Conservation (phyloP, 345 rosid genomes). For the Arabis hirsuta region DNA sequence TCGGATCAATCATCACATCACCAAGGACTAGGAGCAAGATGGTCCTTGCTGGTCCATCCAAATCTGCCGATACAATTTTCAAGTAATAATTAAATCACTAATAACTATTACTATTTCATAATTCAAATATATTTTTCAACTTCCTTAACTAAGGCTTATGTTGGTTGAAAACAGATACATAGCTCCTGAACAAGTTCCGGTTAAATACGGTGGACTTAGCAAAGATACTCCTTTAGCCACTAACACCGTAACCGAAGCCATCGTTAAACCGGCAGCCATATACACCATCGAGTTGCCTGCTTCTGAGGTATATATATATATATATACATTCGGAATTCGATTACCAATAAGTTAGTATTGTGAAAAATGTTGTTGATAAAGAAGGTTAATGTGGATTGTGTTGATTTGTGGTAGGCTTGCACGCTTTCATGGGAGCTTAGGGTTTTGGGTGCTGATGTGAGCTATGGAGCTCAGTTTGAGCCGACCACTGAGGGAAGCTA, state of each 20-base stretch:
- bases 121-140: background rate
- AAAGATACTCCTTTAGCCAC: constrained; percentile 54
- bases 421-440: constrained; percentile 71
- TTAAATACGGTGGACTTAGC: constrained; percentile 68
- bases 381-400: constrained; percentile 22
- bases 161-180: constrained; percentile 54
- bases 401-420: constrained; percentile 51
- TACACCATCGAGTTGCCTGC: constrained; percentile 68
- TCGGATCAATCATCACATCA: constrained; percentile 76
- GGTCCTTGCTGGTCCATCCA: constrained; percentile 82
- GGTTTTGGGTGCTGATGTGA: constrained; percentile 84
- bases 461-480: constrained; percentile 77
- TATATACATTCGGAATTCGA: background rate
- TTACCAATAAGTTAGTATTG: background rate
- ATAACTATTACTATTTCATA: background rate
- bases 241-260: constrained; percentile 56
- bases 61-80: constrained; percentile 80
- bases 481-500: constrained; percentile 69
- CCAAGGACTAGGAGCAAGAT: constrained; percentile 96
- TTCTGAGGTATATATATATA: constrained; percentile 57
- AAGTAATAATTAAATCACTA: constrained; percentile 46
- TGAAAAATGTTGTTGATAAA: background rate
- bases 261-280: constrained; percentile 67
- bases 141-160: background rate
- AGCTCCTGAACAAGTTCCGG: constrained; percentile 69